Evolutionary conservation across 805 yeast species (phyloP), one percentile per base, ranked within the genome.

Genomic region (Candida adriatica): DNA sequence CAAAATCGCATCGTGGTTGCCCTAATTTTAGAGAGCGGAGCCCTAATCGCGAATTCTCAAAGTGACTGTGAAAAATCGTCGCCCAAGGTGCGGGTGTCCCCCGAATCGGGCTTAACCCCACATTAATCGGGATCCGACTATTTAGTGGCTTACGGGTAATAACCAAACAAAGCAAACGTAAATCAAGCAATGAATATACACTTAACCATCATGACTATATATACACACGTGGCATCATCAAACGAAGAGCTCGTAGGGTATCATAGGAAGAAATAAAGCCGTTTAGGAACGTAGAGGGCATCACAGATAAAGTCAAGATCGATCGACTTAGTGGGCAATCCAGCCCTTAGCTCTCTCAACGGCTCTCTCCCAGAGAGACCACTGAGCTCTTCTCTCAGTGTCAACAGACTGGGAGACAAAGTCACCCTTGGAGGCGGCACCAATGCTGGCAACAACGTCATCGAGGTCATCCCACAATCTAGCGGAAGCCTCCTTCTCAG

Each of bases 291-390:
- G n/a, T n/a, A n/a, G n/a, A n/a, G n/a, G n/a, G n/a, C n/a, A n/a
- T n/a, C n/a, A n/a, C n/a, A n/a, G n/a, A n/a, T n/a, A n/a, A n/a
- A n/a, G n/a, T n/a, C n/a, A n/a, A n/a, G n/a, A n/a, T n/a, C n/a
- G n/a, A 11, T 19, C 22, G 17, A 22, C 24, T 33, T 33, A 34
- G 29, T 33, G 33, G 16, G 21, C 33, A 33, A 82, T 62, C 97
- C 97, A 88, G 27, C 86, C 88, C 40, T 61, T 70, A 18, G 94
- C 80, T 48, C 94, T 70, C 48, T 73, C 77, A 14, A 88, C 75
- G 2, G 95, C 97, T 27, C 73, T 69, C 51, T 83, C 84, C 97
- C 97, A 88, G 43, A 79, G 61, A 30, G 62, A 63, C 83, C 90
- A 82, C 43, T 62, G 67, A 36, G 76, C 66, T 48, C 95, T 70